Base-by-base conservation (phyloP, 495 filamentous ascomycete species). In the Aspergillus avenaceus region DNA sequence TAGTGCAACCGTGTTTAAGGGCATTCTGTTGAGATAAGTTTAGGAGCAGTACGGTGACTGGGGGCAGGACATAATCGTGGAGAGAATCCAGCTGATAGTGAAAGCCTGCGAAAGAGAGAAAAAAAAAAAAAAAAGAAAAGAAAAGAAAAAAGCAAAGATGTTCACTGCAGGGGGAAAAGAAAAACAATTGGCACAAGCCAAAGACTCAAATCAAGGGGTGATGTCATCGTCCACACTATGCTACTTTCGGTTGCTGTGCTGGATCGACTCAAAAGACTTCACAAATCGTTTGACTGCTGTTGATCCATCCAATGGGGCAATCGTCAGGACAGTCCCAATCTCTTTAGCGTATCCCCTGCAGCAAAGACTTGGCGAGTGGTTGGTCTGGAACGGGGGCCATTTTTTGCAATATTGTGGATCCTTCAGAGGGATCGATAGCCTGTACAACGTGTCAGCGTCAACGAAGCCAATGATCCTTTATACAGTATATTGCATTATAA, bases 1-100 rank as follows among this genome's bases (percentile, higher is more conserved):
- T 31, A 93, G 78, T 3, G 85, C 78, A 26, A 88, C 72, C 5
- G 87, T 91, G 64, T 88, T 90, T 65, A 93, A 72, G 36, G 76
- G 69, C 82, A 85, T 85, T 22, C 34, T 66, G 41, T 19, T 22
- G 21, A 19, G 26, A n/a, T 21, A 18, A 8, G 18, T 38, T 16
- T 38, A 27, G 14, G 14, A 27, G 12, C 29, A 11, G 42, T 18
- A 9, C 13, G 13, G 42, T 22, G 14, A 21, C 36, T 29, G 22
- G 16, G 21, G 22, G 25, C 16, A 4, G 21, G 21, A 18, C 34
- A 38, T 38, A 38, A 18, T 38, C 34, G 6, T 7, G 5, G 16
- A 38, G 16, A 8, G 13, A 38, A 21, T 4, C 1, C 11, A 9
- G 16, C 9, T 5, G 19, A 32, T 16, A 18, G 22, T 23, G 14